phyloP scores from a whole-genome alignment of 352 stramenopile genomes.

The Globisporangium uncinulatum region DNA sequence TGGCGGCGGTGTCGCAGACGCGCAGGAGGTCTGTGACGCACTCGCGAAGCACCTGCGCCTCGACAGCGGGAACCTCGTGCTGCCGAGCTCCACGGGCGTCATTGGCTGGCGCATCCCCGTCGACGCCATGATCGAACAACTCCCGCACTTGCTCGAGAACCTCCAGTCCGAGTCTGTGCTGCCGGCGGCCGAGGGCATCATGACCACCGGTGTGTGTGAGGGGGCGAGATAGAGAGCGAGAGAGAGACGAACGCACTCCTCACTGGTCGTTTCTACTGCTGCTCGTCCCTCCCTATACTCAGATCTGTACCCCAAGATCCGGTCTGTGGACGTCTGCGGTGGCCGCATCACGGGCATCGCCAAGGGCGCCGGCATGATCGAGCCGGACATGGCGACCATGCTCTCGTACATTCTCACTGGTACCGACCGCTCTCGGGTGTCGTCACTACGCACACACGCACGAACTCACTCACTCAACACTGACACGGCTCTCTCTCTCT shows the following conservation, averaged over 20 bases:
- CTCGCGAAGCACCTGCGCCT: slow-evolving; percentile 89
- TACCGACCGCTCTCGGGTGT: slow-evolving; percentile 17
- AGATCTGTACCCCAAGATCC: slow-evolving; percentile 90
- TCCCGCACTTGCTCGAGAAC: slow-evolving; percentile 75
- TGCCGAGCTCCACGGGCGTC: slow-evolving; percentile 96
- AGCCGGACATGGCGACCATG: slow-evolving; percentile 96
- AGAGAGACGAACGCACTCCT: neutral
- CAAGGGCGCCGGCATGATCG: slow-evolving; percentile 99
- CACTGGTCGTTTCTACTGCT: neutral
- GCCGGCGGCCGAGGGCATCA: slow-evolving; percentile 94
- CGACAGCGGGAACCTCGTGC: slow-evolving; percentile 73
- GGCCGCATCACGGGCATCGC: slow-evolving; percentile 95
- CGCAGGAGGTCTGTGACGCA: slow-evolving; percentile 91
- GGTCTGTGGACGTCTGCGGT: slow-evolving; percentile 72
- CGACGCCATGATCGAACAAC: slow-evolving; percentile 79
- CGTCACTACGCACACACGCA: too few species aligned
- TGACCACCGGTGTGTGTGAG: slow-evolving; percentile 88
- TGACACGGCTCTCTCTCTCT: neutral
- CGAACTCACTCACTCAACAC: slow-evolving; percentile 11
- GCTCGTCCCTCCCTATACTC: neutral
- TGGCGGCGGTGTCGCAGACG: slow-evolving; percentile 89
- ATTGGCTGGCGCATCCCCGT: slow-evolving; percentile 98
- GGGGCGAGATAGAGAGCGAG: too few species aligned
- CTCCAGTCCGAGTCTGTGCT: slow-evolving; percentile 93
- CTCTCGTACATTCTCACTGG: slow-evolving; percentile 85